phyloP scores from a whole-genome alignment of 2,329 filamentous ascomycete species.

The Septoria linicola region DNA sequence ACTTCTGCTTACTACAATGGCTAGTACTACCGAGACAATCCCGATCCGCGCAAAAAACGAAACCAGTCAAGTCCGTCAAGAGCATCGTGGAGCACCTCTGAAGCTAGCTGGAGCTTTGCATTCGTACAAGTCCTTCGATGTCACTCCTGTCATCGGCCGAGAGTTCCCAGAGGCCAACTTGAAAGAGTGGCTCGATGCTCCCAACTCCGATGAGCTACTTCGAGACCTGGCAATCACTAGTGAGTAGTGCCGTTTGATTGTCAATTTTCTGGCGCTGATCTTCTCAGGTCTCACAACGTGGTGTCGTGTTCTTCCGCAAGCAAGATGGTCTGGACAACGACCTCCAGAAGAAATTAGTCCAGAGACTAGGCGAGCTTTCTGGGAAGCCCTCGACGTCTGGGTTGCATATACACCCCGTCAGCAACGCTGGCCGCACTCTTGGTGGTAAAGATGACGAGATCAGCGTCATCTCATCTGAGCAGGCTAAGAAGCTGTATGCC shows the following conservation, averaged over 20 bases:
- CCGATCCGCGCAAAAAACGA: background rate
- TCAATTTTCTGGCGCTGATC: constrained; percentile 3
- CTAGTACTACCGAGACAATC: background rate
- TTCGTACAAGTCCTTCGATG: constrained; percentile 34
- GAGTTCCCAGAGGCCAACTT: constrained; percentile 61
- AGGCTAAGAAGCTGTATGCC: constrained; percentile 39
- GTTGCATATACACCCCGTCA: constrained; percentile 61
- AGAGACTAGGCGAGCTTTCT: constrained; percentile 58
- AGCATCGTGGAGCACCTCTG: background rate
- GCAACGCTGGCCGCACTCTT: constrained; percentile 50
- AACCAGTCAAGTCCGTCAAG: background rate
- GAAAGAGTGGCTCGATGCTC: constrained; percentile 56
- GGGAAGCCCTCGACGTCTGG: constrained; percentile 58
- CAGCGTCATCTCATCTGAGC: constrained; percentile 40
- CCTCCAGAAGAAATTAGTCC: constrained; percentile 63
- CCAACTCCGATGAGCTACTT: constrained; percentile 23
- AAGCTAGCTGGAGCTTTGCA: constrained; percentile 1
- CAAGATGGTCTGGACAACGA: constrained; percentile 62
- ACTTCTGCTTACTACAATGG: background rate
- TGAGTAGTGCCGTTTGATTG: background rate
- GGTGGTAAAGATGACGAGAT: constrained; percentile 36
- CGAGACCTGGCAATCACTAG: constrained; percentile 19
- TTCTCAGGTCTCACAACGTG: constrained; percentile 68
- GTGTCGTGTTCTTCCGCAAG: constrained; percentile 66
- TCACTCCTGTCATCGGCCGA: constrained; percentile 55